Percentiles rank a stretch among this genome's conserved stretches.
phyloP scores from a whole-genome alignment of 2,329 filamentous ascomycete genomes.

The Aureobasidium sp. region DNA sequence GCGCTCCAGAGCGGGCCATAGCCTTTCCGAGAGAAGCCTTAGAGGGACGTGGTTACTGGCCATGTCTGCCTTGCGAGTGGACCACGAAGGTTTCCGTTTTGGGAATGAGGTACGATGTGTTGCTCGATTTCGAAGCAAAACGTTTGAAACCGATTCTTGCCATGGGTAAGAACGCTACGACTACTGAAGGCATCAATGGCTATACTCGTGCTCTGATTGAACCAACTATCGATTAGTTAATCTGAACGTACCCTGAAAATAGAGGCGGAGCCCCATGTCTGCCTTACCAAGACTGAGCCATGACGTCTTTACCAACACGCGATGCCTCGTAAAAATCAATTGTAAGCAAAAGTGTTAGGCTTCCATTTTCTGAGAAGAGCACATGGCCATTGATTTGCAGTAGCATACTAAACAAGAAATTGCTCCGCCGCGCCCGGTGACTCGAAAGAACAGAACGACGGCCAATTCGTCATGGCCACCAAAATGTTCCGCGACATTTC shows the following conservation, averaged over 20 bases:
- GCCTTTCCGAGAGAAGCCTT: not conserved
- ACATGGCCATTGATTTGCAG: constrained; percentile 4
- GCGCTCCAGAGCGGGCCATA: constrained; percentile 1
- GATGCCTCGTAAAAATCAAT: not conserved
- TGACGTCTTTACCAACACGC: constrained; percentile 11
- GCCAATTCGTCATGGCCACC: not conserved
- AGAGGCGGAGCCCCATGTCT: constrained; percentile 9
- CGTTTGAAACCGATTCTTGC: not conserved
- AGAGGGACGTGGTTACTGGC: not conserved
- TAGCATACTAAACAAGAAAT: not conserved
- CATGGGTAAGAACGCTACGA: not conserved
- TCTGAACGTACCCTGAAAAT: constrained; percentile 1
- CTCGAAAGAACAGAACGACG: not conserved
- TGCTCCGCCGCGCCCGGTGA: constrained; percentile 7
- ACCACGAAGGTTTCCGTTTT: not conserved
- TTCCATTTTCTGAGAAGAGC: constrained; percentile 8
- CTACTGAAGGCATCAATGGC: not conserved
- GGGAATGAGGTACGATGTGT: constrained; percentile 5
- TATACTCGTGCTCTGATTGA: not conserved
- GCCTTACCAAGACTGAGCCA: constrained; percentile 13
- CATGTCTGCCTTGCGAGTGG: constrained; percentile 9
- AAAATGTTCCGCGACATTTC: not conserved
- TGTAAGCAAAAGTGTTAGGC: constrained; percentile 8
- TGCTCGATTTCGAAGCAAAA: not conserved
- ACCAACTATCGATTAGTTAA: not conserved